Evolutionary conservation across 1,284 basidiomycete genomes (phyloP).

Genomic region (Takashimella koratensis): DNA sequence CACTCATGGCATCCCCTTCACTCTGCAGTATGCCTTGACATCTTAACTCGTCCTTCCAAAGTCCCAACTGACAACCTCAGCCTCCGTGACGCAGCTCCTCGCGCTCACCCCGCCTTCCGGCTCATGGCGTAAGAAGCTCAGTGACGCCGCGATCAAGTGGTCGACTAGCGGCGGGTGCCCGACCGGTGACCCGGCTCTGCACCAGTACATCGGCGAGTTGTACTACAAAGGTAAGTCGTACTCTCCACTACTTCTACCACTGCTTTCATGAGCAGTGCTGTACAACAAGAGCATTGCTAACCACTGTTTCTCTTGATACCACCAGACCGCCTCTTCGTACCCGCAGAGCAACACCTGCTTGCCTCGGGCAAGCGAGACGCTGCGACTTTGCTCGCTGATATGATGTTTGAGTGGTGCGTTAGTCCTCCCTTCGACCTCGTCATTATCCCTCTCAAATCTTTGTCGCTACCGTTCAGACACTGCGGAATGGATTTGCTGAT

Average conservation of each 20-base stretch:
- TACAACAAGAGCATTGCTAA: neutral
- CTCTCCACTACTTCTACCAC: no score
- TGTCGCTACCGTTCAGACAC: neutral
- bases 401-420: constrained; percentile 72
- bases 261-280: neutral
- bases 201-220: constrained; percentile 81
- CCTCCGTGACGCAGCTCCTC: constrained; percentile 50
- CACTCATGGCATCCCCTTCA: neutral
- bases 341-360: constrained; percentile 74
- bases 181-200: constrained; percentile 76
- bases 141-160: constrained; percentile 58
- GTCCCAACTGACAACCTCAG: constrained; percentile 17
- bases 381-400: constrained; percentile 74
- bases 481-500: constrained; percentile 1
- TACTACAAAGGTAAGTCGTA: constrained; percentile 75
- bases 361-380: constrained; percentile 81
- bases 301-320: no score
- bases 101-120: constrained; percentile 48
- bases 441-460: neutral
- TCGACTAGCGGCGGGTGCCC: constrained; percentile 71
- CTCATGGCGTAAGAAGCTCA: constrained; percentile 53
- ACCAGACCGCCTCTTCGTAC: constrained; percentile 68
- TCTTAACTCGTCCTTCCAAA: neutral
- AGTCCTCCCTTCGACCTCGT: no score
- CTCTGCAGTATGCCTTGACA: neutral